Base-by-base conservation (phyloP, 2,329 filamentous ascomycete genomes). In the Exutisphaerella laricina region DNA sequence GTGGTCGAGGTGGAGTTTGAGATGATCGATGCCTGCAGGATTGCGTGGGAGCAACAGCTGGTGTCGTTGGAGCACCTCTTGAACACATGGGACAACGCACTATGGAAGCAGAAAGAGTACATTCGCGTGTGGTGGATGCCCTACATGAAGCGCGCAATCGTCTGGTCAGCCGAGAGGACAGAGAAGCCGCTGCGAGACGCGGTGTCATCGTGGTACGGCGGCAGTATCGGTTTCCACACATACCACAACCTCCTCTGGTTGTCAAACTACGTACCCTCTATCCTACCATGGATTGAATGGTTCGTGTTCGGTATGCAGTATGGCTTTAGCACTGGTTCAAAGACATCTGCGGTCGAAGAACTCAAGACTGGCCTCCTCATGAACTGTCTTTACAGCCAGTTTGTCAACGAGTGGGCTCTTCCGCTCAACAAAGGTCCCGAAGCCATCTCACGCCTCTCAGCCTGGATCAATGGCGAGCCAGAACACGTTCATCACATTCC, bases 311-410 rank as follows among this genome's bases (percentile, higher is more conserved):
- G 89, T 56, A 88, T 97, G 85, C 89, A 97, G 66, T 97, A 96
- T 63, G 90, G 90, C 39, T 96, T 96, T 73, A 72, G 72, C 23
- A 78, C 86, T 48, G 80, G 80, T 37, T 75, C 74, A 3, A 74
- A 75, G 39, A 84, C 80, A 29, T 73, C 75, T n/a, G 90, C 84
- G 4, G 78, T 96, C 13, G 85, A 96, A 65, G 80, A 84, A 16
- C 85, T 84, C 50, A 80, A 84, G 46, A 72, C 83, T 51, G 90
- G 88, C 9, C 77, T 97, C 33, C 74, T 96, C 39, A 90, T 98
- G 85, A 92, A 98, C 70, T 98, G 92, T 60, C 77, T 97, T 4
- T 98, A 96, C 71, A 90, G 85, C n/a, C 92, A 98, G 62, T 95
- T 88, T 58, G 92, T 98, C 53, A 96, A 98, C 64, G 92, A 98